These are phyloP conservation scores for Beverwykella pulmonaria DNA, from an alignment of 495 filamentous ascomycete genomes.

Conservation along the genomic window DNA sequence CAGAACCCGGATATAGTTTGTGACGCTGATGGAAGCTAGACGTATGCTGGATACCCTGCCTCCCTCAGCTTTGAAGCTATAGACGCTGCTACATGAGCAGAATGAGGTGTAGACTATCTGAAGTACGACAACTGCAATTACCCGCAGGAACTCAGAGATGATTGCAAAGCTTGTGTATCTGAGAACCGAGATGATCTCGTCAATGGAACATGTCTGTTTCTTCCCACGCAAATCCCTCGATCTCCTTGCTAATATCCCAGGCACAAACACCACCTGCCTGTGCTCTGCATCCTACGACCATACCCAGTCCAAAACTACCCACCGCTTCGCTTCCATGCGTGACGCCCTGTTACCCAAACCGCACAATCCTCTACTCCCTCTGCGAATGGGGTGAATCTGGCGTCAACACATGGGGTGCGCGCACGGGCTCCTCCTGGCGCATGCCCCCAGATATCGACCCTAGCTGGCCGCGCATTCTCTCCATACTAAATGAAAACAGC, in stretches of 20 bases:
- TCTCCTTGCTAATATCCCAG: conserved; percentile 36
- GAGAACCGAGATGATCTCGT: conserved; percentile 8
- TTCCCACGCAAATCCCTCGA: background rate
- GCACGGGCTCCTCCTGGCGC: conserved; percentile 59
- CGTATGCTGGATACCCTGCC: conserved; percentile 66
- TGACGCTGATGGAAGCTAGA: conserved; percentile 43
- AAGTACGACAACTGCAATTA: conserved; percentile 76
- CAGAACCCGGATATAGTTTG: no score
- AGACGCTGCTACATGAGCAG: conserved; percentile 64
- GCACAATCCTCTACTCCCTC: conserved; percentile 66
- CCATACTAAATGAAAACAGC: conserved; percentile 56
- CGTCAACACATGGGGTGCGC: conserved; percentile 57
- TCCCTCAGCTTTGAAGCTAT: conserved; percentile 62
- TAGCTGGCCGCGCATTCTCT: conserved; percentile 47
- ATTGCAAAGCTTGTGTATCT: conserved; percentile 44
- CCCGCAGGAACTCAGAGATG: conserved; percentile 49
- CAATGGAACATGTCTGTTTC: conserved; percentile 35
- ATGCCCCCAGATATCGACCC: conserved; percentile 55
- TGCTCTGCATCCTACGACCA: conserved; percentile 59
- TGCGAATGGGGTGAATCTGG: conserved; percentile 65
- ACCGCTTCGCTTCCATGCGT: conserved; percentile 61
- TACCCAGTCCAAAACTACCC: conserved; percentile 54
- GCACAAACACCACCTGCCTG: conserved; percentile 48
- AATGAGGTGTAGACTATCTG: conserved; percentile 70
- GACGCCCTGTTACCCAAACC: conserved; percentile 59